Evolutionary conservation across 2,329 filamentous ascomycete genomes (phyloP).

Genomic region (Macroventuria anomochaeta): DNA sequence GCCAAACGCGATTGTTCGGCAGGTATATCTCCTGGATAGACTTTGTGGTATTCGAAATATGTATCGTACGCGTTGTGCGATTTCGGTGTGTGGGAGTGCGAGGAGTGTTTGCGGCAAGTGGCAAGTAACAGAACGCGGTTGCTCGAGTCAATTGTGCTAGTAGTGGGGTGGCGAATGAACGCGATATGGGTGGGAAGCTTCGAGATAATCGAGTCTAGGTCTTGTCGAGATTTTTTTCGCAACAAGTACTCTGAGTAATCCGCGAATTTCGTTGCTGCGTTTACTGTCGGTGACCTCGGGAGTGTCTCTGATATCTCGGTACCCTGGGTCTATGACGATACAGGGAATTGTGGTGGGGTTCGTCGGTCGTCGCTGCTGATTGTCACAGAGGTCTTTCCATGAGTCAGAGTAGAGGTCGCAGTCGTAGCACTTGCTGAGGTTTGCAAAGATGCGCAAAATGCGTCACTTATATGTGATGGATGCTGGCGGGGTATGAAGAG

Average conservation of each 20-base stretch:
- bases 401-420: not conserved
- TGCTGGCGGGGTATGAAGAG: conserved; percentile 17
- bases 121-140: conserved; percentile 13
- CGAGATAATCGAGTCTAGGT: not conserved
- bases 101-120: conserved; percentile 6
- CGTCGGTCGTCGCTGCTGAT: conserved; percentile 14
- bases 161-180: conserved; percentile 17
- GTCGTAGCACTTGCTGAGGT: not conserved
- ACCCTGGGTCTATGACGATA: conserved; percentile 40
- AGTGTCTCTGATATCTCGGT: conserved; percentile 24
- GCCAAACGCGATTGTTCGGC: conserved; percentile 30
- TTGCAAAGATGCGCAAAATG: conserved; percentile 2
- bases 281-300: conserved; percentile 23
- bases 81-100: not conserved
- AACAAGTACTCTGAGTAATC: not conserved
- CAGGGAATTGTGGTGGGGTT: conserved; percentile 31
- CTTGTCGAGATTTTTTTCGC: not conserved
- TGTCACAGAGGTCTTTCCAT: conserved; percentile 12
- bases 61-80: not conserved
- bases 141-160: conserved; percentile 11
- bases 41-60: not conserved
- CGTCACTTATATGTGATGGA: conserved; percentile 19
- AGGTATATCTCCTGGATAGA: conserved; percentile 9
- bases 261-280: conserved; percentile 1
- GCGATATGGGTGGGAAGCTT: conserved; percentile 6